Conservation (phyloP, 1,284 basidiomycete species). For the Heterobasidion annosum region DNA sequence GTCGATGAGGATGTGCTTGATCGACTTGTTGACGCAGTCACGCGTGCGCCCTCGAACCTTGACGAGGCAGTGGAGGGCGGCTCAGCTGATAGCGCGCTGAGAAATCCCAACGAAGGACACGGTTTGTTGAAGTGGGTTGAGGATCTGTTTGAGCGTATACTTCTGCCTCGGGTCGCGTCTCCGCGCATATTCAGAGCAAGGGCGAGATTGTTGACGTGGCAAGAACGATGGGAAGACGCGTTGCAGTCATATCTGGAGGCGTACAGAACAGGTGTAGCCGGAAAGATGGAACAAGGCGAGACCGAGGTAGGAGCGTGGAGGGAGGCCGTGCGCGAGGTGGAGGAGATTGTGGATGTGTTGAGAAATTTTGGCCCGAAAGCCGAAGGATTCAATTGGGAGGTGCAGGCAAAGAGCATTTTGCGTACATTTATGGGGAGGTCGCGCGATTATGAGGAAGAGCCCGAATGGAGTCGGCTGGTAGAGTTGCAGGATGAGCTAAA, state of each 20-base stretch:
- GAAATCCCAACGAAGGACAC: slow-evolving; percentile 55
- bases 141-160: slow-evolving; percentile 65
- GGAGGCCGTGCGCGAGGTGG: slow-evolving; percentile 69
- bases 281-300: slow-evolving; percentile 58
- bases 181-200: slow-evolving; percentile 75
- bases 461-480: slow-evolving; percentile 70
- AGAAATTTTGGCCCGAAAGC: slow-evolving; percentile 74
- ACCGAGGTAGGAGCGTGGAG: slow-evolving; percentile 59
- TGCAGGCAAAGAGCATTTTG: slow-evolving; percentile 83
- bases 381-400: slow-evolving; percentile 61
- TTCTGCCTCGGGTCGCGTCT: slow-evolving; percentile 73
- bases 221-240: slow-evolving; percentile 65
- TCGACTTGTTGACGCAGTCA: slow-evolving; percentile 79
- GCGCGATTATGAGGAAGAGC: slow-evolving; percentile 80
- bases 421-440: slow-evolving; percentile 82
- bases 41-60: slow-evolving; percentile 38
- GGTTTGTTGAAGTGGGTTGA: slow-evolving; percentile 57
- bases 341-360: slow-evolving; percentile 78
- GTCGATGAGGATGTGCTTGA: slow-evolving; percentile 86
- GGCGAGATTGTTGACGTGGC: slow-evolving; percentile 70
- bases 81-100: slow-evolving; percentile 15
- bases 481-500: slow-evolving; percentile 50
- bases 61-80: slow-evolving; percentile 25
- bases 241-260: slow-evolving; percentile 77
- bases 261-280: slow-evolving; percentile 69